Conservation (phyloP, 1,284 basidiomycete genomes). For the Apiotrichum gamsii region DNA sequence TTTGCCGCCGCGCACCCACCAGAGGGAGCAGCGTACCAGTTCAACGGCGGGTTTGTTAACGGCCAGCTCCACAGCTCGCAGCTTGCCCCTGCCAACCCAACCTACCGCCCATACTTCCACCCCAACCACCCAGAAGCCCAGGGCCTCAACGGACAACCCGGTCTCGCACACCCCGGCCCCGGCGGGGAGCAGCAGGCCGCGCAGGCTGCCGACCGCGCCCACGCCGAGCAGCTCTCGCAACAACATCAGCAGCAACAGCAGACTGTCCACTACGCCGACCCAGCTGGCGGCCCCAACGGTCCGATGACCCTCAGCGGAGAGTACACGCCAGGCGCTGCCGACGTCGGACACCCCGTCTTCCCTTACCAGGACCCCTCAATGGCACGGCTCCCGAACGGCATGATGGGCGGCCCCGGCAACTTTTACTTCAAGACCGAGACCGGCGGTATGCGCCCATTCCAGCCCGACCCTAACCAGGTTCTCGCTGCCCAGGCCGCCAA, state of each 20-base stretch:
- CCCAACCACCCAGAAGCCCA: conserved; percentile 7
- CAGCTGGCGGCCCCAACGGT: not conserved
- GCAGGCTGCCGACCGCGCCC: conserved; percentile 2
- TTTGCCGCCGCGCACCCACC: conserved; percentile 40
- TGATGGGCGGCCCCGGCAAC: conserved; percentile 13
- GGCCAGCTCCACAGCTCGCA: conserved; percentile 15
- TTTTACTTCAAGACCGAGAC: conserved; percentile 16
- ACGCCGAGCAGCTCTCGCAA: not conserved
- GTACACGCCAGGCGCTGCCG: not conserved
- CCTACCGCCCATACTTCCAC: conserved; percentile 15
- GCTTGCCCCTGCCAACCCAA: conserved; percentile 5
- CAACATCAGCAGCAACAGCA: conserved; percentile 5
- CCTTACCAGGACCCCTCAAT: conserved; percentile 15
- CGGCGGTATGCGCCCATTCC: conserved; percentile 5
- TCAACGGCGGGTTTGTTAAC: conserved; percentile 28
- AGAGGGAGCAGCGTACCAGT: conserved; percentile 33
- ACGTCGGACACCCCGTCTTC: conserved; percentile 13
- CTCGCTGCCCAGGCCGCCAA: not conserved
- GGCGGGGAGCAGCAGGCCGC: conserved; percentile 1
- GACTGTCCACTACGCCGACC: conserved; percentile 2
- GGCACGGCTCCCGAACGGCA: conserved; percentile 10
- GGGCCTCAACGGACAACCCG: not conserved
- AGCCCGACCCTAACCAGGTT: conserved; percentile 1
- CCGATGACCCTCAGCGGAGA: no score
- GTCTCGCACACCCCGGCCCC: not conserved